A percentile compares a stretch with the other conserved stretches of the same genome.
Evolutionary conservation across 805 yeast species (phyloP).

Genomic region (Candida orba): DNA sequence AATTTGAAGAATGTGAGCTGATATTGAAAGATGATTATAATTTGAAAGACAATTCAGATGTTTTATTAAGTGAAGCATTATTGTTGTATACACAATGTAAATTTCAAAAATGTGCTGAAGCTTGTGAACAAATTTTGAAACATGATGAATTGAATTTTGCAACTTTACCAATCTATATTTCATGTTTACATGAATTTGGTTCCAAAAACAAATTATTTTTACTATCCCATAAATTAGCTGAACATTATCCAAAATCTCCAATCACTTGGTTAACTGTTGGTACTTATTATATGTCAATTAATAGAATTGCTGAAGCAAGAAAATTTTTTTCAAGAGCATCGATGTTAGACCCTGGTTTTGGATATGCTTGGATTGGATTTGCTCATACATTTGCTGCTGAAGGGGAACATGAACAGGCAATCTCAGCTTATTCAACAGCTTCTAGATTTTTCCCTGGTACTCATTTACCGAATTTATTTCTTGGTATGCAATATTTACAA

Average conservation of each 20-base stretch:
- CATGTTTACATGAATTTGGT: slow-evolving; percentile 80
- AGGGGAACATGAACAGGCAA: slow-evolving; percentile 98
- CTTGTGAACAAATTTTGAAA: slow-evolving; percentile 52
- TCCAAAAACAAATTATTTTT: slow-evolving; percentile 75
- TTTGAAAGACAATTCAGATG: slow-evolving; percentile 61
- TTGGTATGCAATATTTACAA: slow-evolving; percentile 94
- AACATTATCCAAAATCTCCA: slow-evolving; percentile 70
- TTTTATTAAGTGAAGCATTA: slow-evolving; percentile 64
- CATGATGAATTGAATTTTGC: slow-evolving; percentile 67
- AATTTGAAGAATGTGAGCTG: slow-evolving; percentile 58
- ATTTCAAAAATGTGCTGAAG: slow-evolving; percentile 64
- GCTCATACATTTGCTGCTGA: slow-evolving; percentile 97
- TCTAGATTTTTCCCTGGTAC: slow-evolving; percentile 86
- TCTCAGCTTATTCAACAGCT: slow-evolving; percentile 94
- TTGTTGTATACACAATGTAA: slow-evolving; percentile 66
- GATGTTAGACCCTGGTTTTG: slow-evolving; percentile 78
- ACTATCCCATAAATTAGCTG: slow-evolving; percentile 80
- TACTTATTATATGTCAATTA: slow-evolving; percentile 72
- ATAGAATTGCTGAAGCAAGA: slow-evolving; percentile 74
- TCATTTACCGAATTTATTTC: slow-evolving; percentile 79
- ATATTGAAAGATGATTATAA: slow-evolving; percentile 66
- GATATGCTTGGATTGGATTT: slow-evolving; percentile 96
- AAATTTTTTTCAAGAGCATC: slow-evolving; percentile 86
- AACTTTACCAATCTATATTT: slow-evolving; percentile 69
- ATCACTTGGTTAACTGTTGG: slow-evolving; percentile 93